Conservation (phyloP, 345 rosid genomes). For the Salix koriyanagi region DNA sequence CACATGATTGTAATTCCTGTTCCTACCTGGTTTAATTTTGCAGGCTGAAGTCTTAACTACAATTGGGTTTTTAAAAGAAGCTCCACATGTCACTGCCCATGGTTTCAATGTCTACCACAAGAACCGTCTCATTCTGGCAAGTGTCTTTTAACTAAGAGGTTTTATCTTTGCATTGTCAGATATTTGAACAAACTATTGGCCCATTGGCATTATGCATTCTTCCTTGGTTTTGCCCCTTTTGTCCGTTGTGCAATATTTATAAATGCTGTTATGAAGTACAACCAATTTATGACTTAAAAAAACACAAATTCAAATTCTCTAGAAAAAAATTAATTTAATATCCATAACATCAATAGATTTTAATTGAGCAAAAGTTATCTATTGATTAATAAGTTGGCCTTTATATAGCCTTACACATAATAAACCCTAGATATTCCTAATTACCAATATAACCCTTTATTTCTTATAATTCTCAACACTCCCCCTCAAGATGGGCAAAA, state of each 20-base stretch:
- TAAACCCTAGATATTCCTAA: too few species aligned
- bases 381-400: too few species aligned
- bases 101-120: constrained; percentile 29
- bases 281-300: background rate
- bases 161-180: background rate
- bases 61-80: constrained; percentile 33
- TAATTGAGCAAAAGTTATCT: too few species aligned
- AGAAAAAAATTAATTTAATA: too few species aligned
- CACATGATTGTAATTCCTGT: too few species aligned
- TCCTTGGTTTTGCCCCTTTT: background rate
- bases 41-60: constrained; percentile 24
- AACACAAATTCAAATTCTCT: too few species aligned
- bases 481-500: too few species aligned
- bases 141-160: constrained; percentile 4
- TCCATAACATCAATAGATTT: too few species aligned
- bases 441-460: too few species aligned
- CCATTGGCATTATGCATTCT: background rate
- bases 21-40: background rate
- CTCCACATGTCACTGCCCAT: constrained; percentile 19
- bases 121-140: constrained; percentile 57
- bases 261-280: background rate
- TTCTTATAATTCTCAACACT: too few species aligned
- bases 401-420: too few species aligned
- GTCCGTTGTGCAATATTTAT: background rate
- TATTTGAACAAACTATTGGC: too few species aligned